A percentile compares a stretch with the other conserved stretches of the same genome.
Evolutionary conservation across 2,329 filamentous ascomycete species (phyloP).

Genomic region (Aspergillus pseudoterreus): DNA sequence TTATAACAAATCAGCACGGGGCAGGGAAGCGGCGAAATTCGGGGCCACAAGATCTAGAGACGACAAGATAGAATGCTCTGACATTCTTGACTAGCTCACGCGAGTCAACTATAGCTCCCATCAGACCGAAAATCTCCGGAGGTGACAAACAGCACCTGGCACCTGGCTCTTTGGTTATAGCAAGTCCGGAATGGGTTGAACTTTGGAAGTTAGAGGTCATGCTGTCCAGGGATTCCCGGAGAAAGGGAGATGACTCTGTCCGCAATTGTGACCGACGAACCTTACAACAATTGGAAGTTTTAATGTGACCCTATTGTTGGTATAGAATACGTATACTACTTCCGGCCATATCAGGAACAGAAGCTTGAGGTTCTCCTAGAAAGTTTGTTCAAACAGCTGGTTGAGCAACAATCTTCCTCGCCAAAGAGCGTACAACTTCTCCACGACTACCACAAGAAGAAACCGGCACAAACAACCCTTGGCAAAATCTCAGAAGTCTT

Average conservation of each 20-base stretch:
- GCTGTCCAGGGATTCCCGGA: too few species aligned
- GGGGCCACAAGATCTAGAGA: not conserved
- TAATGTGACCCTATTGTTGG: too few species aligned
- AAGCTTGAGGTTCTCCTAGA: too few species aligned
- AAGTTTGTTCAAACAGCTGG: slow-evolving; percentile 18
- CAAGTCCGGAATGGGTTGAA: too few species aligned
- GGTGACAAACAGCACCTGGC: slow-evolving; percentile 14
- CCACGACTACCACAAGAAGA: not conserved
- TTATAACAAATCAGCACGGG: too few species aligned
- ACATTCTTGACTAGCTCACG: slow-evolving; percentile 11
- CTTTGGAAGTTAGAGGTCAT: too few species aligned
- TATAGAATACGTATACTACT: too few species aligned
- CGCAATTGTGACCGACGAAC: too few species aligned
- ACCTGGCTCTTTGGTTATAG: too few species aligned
- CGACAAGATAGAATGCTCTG: not conserved
- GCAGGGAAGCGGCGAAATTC: not conserved
- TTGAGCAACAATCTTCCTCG: not conserved
- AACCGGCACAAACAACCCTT: not conserved
- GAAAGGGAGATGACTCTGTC: too few species aligned
- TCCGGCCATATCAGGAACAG: too few species aligned
- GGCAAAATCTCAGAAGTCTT: not conserved
- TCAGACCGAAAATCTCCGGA: slow-evolving; percentile 13
- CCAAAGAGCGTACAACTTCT: not conserved
- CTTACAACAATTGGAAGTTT: too few species aligned
- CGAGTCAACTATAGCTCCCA: slow-evolving; percentile 6